Base-by-base conservation (phyloP, 208 protist genomes). In the Vickermania spadyakhi region DNA sequence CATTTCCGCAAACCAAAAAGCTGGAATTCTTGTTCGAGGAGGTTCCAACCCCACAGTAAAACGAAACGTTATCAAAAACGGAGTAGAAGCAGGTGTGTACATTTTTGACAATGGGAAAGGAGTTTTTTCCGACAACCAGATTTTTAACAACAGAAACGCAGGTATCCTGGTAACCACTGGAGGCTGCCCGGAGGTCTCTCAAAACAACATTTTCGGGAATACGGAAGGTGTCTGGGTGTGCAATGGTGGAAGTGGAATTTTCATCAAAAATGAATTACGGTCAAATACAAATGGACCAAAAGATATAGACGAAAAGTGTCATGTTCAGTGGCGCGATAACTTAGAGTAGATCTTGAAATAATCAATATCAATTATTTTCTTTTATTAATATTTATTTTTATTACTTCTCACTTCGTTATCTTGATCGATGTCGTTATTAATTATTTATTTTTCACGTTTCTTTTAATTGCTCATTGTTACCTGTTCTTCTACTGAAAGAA, bases 151-250 rank as follows among this genome's bases (percentile, higher is more conserved):
- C 66, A 56, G 58, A 26, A 96, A 91, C 60, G 83, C 89, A 3
- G 89, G 89, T 0, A 52, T 96, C 42, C 81, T 96, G 11, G 89
- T 96, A 54, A 93, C 89, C 1, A 85, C 84, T 0, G 52, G 63
- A 2, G 81, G 84, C 27, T 66, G 52, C 30, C 86, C 84, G 23
- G 70, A 86, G 70, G 81, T 91, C 0, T 77, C 87, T 7, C 68
- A 74, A 42, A 96, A 96, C 75, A 76, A 55, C 1, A 62, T 96
- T 50, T 62, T 61, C 23, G 70, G 74, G 2, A 96, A 93, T 70
- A 64, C 73, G 62, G 89, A 96, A 60, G 89, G 89, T 18, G 72
- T 96, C 2, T 96, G 89, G 86, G 79, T 96, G 41, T 96, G 89
- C 70, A 89, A 90, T 58, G 65, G 52, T 22, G 89, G 89, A 13